A percentile compares a stretch with the other conserved stretches of the same genome.
Evolutionary conservation across 1,284 basidiomycete genomes (phyloP).

Genomic region (Phellopilus nigrolimitatus): DNA sequence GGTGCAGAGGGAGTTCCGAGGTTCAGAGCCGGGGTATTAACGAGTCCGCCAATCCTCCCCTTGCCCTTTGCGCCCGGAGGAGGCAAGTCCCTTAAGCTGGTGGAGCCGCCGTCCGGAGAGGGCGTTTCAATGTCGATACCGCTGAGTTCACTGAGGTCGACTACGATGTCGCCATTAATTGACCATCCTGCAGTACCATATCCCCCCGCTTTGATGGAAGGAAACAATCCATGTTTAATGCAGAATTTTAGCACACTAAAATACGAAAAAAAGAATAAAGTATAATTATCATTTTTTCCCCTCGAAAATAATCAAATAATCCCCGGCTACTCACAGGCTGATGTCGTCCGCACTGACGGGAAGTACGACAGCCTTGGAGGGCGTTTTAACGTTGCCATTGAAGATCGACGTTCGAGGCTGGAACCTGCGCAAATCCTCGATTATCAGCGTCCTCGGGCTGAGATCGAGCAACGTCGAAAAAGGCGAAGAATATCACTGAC

Average conservation of each 20-base stretch:
- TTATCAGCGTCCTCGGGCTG: background rate
- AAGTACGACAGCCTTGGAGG: constrained; percentile 10
- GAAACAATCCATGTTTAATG: constrained; percentile 56
- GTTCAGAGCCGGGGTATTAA: too few species aligned
- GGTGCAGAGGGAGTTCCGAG: constrained; percentile 8
- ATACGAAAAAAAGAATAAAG: background rate
- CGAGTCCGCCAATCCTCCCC: constrained; percentile 38
- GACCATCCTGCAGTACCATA: constrained; percentile 88
- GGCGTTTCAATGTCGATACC: constrained; percentile 66
- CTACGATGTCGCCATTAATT: constrained; percentile 76
- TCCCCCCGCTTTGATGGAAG: constrained; percentile 84
- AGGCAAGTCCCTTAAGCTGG: constrained; percentile 50
- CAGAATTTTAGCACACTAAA: constrained; percentile 68
- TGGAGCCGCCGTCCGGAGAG: constrained; percentile 45
- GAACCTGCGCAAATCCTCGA: constrained; percentile 8
- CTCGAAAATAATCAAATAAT: background rate
- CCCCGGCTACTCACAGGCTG: constrained; percentile 12
- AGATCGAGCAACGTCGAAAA: background rate
- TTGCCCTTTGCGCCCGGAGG: constrained; percentile 40
- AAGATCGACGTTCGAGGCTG: constrained; percentile 14
- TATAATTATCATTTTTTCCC: constrained; percentile 1
- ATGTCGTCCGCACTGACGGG: constrained; percentile 15
- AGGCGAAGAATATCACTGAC: constrained; percentile 3
- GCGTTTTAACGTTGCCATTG: constrained; percentile 19
- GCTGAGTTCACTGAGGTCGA: constrained; percentile 69